These are phyloP conservation scores for Hypoxylon lienhwacheense DNA, from an alignment of 495 filamentous ascomycete genomes.

Conservation along the genomic window DNA sequence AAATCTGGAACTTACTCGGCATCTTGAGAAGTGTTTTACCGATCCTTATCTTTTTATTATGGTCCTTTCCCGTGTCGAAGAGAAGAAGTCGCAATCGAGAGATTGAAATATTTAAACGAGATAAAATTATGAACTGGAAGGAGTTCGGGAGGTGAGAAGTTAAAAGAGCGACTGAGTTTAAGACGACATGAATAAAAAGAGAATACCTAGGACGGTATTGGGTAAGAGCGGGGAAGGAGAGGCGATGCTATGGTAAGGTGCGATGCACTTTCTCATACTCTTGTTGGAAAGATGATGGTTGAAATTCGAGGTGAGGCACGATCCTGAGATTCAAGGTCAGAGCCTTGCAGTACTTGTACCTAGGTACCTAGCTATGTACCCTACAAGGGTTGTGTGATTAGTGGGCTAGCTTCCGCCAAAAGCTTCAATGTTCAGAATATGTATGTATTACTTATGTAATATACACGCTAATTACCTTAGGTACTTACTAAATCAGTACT, in stretches of 20 bases:
- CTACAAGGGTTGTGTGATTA: conserved; percentile 18
- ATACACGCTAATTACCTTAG: no score
- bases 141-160: not conserved
- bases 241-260: conserved; percentile 1
- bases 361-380: conserved; percentile 6
- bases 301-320: conserved; percentile 13
- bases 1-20: conserved; percentile 38
- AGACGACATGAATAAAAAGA: conserved; percentile 3
- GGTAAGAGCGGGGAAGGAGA: conserved; percentile 1
- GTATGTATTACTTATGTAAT: no score
- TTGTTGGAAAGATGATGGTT: conserved; percentile 9
- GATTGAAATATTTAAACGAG: no score
- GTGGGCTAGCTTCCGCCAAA: not conserved
- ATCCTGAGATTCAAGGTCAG: conserved; percentile 19
- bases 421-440: no score
- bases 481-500: no score
- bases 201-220: no score
- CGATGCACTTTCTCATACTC: conserved; percentile 11
- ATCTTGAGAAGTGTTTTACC: conserved; percentile 28
- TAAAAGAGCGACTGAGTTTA: conserved; percentile 30
- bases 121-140: conserved; percentile 1
- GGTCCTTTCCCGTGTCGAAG: no score
- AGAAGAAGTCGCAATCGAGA: no score
- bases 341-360: conserved; percentile 10
- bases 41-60: not conserved